Percentiles rank a stretch among this genome's conserved stretches.
Conservation (phyloP, 192 early-diverging fungal genomes). For the Glomus cerebriforme region DNA sequence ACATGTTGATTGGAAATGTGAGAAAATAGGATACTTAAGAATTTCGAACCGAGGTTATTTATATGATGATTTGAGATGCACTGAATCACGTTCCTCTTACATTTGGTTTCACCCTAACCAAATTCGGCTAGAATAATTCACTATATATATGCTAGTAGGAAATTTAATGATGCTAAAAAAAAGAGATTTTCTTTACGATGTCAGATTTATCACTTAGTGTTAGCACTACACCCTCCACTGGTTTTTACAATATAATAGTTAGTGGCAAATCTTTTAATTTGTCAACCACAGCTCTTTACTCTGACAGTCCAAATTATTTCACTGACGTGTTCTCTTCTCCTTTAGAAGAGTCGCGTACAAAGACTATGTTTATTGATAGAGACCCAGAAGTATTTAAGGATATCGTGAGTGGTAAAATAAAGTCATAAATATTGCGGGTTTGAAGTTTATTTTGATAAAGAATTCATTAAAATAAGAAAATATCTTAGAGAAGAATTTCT, state of each 20-base stretch:
- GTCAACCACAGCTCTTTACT: neutral
- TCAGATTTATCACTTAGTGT: neutral
- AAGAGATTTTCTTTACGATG: neutral
- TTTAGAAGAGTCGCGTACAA: slow-evolving; percentile 35
- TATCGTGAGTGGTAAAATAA: slow-evolving; percentile 38
- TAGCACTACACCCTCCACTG: neutral
- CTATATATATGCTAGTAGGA: neutral
- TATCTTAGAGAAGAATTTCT: neutral
- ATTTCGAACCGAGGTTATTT: too few relatives aligned
- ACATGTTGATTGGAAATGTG: neutral
- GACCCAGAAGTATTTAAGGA: slow-evolving; percentile 53
- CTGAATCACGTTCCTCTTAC: too few relatives aligned
- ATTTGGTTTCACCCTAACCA: neutral
- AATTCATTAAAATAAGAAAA: too few relatives aligned
- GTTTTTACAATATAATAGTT: slow-evolving; percentile 18
- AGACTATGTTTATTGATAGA: slow-evolving; percentile 52
- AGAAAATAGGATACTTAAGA: too few relatives aligned
- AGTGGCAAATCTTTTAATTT: slow-evolving; percentile 9
- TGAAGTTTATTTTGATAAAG: neutral
- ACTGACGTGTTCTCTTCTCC: slow-evolving; percentile 2
- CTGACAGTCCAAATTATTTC: slow-evolving; percentile 27
- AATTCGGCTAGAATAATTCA: neutral
- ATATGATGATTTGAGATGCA: too few relatives aligned
- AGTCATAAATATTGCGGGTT: neutral
- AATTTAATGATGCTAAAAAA: neutral